A percentile compares a stretch with the other conserved stretches of the same genome.
Evolutionary conservation across 2,329 filamentous ascomycete genomes (phyloP).

Genomic region (Sporothrix inflata): DNA sequence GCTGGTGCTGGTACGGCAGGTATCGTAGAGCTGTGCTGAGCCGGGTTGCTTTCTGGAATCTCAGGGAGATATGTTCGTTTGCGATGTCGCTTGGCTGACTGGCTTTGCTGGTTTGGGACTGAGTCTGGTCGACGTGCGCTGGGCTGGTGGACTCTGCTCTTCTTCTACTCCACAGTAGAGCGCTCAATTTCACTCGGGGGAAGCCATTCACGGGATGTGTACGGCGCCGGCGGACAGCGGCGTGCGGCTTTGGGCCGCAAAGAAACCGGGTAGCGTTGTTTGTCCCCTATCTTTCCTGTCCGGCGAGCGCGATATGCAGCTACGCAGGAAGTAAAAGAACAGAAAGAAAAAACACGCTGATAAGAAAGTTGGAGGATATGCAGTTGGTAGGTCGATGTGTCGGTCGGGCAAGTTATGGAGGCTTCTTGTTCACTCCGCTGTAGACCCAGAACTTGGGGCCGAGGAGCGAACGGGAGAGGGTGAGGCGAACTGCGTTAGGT

Average conservation of each 20-base stretch:
- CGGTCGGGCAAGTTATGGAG: constrained; percentile 75
- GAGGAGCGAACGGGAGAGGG: constrained; percentile 84
- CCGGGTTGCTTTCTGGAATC: not conserved
- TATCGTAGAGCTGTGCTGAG: not conserved
- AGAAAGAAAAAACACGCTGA: constrained; percentile 12
- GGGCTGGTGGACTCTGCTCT: constrained; percentile 17
- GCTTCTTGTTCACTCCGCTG: constrained; percentile 94
- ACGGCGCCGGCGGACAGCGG: constrained; percentile 35
- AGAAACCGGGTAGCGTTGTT: constrained; percentile 16
- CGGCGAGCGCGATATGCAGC: constrained; percentile 26
- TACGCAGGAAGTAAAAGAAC: constrained; percentile 20
- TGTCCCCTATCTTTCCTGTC: constrained; percentile 27
- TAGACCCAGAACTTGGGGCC: constrained; percentile 94
- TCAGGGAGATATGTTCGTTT: not conserved
- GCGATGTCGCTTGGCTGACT: not conserved
- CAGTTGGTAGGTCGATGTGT: constrained; percentile 8
- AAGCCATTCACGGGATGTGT: constrained; percentile 34
- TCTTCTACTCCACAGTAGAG: constrained; percentile 33
- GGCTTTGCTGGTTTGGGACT: constrained; percentile 11
- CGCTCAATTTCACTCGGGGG: constrained; percentile 32
- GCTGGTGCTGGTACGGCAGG: constrained; percentile 6
- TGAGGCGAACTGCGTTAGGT: constrained; percentile 62
- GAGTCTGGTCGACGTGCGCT: constrained; percentile 3
- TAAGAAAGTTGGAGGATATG: not conserved
- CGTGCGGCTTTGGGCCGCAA: constrained; percentile 34